Evolutionary conservation across 2,329 filamentous ascomycete genomes (phyloP).

Genomic region (Emmonsiellopsis sp.): DNA sequence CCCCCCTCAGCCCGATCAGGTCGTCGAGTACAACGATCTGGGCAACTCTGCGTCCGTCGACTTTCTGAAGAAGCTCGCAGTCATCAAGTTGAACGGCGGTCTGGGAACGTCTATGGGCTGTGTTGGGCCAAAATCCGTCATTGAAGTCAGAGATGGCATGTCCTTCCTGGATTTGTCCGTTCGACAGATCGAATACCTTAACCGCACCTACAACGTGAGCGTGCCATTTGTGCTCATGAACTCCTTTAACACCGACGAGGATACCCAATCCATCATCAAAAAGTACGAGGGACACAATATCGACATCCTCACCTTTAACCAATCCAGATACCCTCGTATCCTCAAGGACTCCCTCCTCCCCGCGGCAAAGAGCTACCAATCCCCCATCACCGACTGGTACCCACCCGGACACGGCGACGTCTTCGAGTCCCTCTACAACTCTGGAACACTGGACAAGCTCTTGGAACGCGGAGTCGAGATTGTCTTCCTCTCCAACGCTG

Average conservation of each 20-base stretch:
- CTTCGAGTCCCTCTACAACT: slow-evolving; percentile 99
- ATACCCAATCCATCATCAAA: slow-evolving; percentile 99
- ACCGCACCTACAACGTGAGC: slow-evolving; percentile 94
- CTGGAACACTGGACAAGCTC: slow-evolving; percentile 92
- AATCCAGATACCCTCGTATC: slow-evolving; percentile 95
- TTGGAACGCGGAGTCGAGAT: slow-evolving; percentile 92
- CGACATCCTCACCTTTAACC: slow-evolving; percentile 99
- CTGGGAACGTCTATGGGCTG: slow-evolving; percentile 99
- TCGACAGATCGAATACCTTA: slow-evolving; percentile 97
- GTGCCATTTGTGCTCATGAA: slow-evolving; percentile 99
- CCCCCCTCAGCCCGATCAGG: slow-evolving; percentile 84
- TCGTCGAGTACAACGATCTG: slow-evolving; percentile 88
- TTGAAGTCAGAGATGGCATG: slow-evolving; percentile 99
- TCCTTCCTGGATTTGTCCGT: slow-evolving; percentile 98
- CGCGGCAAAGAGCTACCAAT: slow-evolving; percentile 81
- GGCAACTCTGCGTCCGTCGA: slow-evolving; percentile 82
- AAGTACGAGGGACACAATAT: slow-evolving; percentile 99
- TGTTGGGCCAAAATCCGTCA: slow-evolving; percentile 97
- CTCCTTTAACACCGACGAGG: slow-evolving; percentile 99
- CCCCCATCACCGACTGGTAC: slow-evolving; percentile 93
- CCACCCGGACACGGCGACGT: slow-evolving; percentile 98
- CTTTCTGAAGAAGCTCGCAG: slow-evolving; percentile 94
- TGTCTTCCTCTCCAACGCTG: slow-evolving; percentile 97
- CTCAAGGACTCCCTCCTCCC: slow-evolving; percentile 97
- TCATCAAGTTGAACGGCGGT: slow-evolving; percentile 98